Conservation (phyloP, 192 early-diverging fungal species). For the Podochytrium sp. region DNA sequence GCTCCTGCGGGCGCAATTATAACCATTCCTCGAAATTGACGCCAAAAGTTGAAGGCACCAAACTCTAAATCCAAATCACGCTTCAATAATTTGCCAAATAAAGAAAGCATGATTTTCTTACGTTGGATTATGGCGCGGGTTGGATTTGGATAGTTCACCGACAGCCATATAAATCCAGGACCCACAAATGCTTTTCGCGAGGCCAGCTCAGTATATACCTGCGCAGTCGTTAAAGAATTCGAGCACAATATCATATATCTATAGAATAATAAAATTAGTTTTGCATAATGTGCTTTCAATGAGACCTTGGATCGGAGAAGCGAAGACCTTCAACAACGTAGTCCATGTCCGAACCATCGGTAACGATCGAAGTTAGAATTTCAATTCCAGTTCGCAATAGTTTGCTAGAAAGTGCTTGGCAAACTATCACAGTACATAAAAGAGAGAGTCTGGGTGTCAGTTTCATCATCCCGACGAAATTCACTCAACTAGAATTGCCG, state of each 20-base stretch:
- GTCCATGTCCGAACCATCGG: not conserved
- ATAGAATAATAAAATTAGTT: not conserved
- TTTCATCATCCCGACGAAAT: too few species aligned
- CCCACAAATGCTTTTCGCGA: not conserved
- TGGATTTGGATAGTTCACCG: not conserved
- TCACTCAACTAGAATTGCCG: not conserved
- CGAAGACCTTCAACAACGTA: not conserved
- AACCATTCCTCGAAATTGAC: not conserved
- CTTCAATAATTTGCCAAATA: not conserved
- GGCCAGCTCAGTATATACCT: not conserved
- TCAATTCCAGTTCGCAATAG: not conserved
- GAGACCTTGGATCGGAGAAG: not conserved
- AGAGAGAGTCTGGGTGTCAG: too few species aligned
- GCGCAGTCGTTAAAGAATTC: not conserved
- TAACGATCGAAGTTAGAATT: not conserved
- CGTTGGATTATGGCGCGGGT: too few species aligned
- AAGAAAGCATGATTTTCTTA: too few species aligned
- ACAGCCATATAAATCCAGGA: not conserved
- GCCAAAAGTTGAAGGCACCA: not conserved
- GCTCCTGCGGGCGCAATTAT: not conserved
- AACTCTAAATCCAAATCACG: not conserved
- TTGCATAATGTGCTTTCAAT: not conserved
- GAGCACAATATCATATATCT: not conserved
- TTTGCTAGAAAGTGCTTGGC: not conserved
- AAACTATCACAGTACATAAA: not conserved